These are phyloP conservation scores for Graphilbum fragrans DNA, from an alignment of 2,329 filamentous ascomycete species.

Conservation along the genomic window DNA sequence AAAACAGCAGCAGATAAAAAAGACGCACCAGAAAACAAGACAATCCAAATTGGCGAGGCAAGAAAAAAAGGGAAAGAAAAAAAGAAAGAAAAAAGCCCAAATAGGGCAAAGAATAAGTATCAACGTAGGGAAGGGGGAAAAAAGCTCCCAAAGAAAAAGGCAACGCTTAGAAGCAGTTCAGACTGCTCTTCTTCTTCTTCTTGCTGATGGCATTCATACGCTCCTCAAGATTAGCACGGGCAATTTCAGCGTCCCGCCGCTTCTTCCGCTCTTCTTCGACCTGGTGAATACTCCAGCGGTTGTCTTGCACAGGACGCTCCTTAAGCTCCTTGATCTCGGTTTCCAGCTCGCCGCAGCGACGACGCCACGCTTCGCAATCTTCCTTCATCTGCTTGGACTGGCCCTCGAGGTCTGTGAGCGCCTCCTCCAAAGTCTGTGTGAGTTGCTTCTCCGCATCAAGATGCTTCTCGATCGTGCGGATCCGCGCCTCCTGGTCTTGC, in stretches of 20 bases:
- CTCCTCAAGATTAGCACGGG: conserved; percentile 80
- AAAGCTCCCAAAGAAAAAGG: conserved; percentile 1
- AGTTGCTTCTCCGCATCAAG: conserved; percentile 92
- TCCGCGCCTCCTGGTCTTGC: conserved; percentile 90
- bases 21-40: not conserved
- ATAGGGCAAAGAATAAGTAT: not conserved
- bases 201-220: conserved; percentile 85
- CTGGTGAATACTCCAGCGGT: conserved; percentile 65
- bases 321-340: conserved; percentile 55
- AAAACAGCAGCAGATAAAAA: not conserved
- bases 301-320: conserved; percentile 40
- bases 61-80: not conserved
- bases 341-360: conserved; percentile 69
- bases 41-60: not conserved
- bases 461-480: conserved; percentile 93
- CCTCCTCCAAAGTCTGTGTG: conserved; percentile 89
- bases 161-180: conserved; percentile 81
- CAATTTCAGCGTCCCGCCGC: conserved; percentile 78
- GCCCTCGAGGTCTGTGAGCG: conserved; percentile 82
- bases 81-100: not conserved
- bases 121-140: not conserved
- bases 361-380: conserved; percentile 84
- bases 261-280: conserved; percentile 96
- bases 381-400: conserved; percentile 85
- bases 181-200: conserved; percentile 88